Evolutionary conservation across 306 rosid genomes (phyloP).

Genomic region (Dicorynia guianensis): DNA sequence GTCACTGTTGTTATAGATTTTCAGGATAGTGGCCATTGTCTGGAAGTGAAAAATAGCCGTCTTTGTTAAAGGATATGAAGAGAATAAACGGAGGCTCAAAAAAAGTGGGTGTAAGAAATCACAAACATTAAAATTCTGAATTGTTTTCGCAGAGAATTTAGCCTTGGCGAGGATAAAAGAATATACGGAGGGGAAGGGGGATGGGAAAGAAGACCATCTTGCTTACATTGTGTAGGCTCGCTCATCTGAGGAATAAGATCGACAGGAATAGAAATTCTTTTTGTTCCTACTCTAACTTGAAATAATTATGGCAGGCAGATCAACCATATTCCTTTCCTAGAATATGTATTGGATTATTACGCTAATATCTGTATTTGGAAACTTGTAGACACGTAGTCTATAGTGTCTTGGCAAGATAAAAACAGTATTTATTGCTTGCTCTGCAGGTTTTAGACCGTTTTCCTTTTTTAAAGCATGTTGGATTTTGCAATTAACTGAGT

Average conservation of each 20-base stretch:
- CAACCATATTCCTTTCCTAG: too few relatives aligned
- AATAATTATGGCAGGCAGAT: background rate
- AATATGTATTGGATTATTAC: too few relatives aligned
- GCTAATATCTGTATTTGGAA: too few relatives aligned
- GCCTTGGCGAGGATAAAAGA: background rate
- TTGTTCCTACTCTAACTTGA: background rate
- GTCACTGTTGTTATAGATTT: background rate
- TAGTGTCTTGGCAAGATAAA: constrained; percentile 26
- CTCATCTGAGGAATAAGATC: constrained; percentile 6
- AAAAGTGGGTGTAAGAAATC: constrained; percentile 8
- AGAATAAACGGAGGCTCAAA: constrained; percentile 3
- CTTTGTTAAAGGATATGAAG: background rate
- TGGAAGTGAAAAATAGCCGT: constrained; percentile 1
- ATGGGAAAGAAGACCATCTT: background rate
- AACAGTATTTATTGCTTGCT: constrained; percentile 27
- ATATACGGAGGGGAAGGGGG: background rate
- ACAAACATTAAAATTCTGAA: constrained; percentile 10
- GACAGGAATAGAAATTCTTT: background rate
- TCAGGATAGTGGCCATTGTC: background rate
- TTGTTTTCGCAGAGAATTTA: constrained; percentile 10
- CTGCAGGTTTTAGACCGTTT: constrained; percentile 10
- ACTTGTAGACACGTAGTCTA: background rate
- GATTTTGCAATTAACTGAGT: constrained; percentile 15
- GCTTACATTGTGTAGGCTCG: background rate
- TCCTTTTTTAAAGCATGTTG: constrained; percentile 9